Evolutionary conservation across 768 basidiomycete genomes (phyloP).

Genomic region (Lentinula lateritia): DNA sequence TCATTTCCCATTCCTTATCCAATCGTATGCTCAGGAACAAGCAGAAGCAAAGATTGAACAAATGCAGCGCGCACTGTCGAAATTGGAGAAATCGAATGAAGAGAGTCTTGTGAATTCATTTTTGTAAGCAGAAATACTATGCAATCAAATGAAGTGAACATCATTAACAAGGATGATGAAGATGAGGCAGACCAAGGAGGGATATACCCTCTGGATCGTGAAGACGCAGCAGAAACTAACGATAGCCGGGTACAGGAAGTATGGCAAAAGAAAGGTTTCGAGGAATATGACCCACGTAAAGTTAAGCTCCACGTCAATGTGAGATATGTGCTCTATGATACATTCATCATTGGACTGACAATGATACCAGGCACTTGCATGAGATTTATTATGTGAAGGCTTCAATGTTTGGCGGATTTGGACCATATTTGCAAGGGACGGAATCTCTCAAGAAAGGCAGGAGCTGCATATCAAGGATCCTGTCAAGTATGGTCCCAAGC

Average conservation of each 20-base stretch:
- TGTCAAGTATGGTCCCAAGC: background rate
- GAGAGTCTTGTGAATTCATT: no score
- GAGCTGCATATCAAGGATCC: background rate
- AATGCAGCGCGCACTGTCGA: no score
- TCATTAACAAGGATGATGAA: background rate
- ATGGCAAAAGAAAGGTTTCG: background rate
- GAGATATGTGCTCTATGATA: background rate
- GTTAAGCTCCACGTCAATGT: background rate
- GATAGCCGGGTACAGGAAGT: background rate
- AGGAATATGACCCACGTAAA: background rate
- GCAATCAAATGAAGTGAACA: background rate
- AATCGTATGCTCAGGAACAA: no score
- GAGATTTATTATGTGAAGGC: background rate
- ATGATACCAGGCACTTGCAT: background rate
- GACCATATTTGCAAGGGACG: background rate
- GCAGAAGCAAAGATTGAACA: no score
- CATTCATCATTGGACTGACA: background rate
- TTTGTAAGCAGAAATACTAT: no score
- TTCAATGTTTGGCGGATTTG: background rate
- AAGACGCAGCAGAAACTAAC: background rate
- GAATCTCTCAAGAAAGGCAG: background rate
- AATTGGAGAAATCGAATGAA: no score
- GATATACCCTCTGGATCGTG: background rate
- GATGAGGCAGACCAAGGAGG: background rate
- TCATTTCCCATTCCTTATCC: no score